These are phyloP conservation scores for Moesziomyces globuligerus DNA, from an alignment of 1,284 basidiomycete species.

Conservation along the genomic window DNA sequence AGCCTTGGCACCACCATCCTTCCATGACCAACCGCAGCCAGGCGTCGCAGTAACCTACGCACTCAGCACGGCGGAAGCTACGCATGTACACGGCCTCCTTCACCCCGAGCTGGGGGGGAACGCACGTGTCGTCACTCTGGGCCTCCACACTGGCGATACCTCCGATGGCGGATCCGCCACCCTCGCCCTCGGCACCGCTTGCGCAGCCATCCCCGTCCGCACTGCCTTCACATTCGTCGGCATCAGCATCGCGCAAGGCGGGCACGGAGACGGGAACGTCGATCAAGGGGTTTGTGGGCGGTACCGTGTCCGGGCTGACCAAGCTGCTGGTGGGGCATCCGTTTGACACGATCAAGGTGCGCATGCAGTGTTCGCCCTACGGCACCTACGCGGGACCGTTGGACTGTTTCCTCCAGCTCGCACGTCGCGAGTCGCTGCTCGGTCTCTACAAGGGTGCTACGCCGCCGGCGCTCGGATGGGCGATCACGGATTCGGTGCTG, in stretches of 20 bases:
- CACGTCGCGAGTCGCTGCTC: conserved; percentile 72
- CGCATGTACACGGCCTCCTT: conserved; percentile 27
- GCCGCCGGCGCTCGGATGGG: conserved; percentile 81
- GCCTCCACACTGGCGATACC: conserved; percentile 1
- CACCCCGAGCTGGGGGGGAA: conserved; percentile 23
- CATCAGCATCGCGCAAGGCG: neutral
- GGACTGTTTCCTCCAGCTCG: conserved; percentile 75
- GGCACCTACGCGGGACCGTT: conserved; percentile 76
- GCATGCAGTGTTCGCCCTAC: conserved; percentile 78
- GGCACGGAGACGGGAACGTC: conserved; percentile 25
- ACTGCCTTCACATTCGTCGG: neutral
- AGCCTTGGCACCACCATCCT: conserved; percentile 6
- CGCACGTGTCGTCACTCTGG: conserved; percentile 5
- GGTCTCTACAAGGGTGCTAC: conserved; percentile 70
- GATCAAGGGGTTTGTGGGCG: conserved; percentile 67
- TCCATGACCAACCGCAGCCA: no score
- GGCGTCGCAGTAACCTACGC: no score
- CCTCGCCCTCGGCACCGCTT: conserved; percentile 17
- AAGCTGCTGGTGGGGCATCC: conserved; percentile 68
- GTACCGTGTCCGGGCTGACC: conserved; percentile 67
- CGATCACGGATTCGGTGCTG: conserved; percentile 78
- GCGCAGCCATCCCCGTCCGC: neutral
- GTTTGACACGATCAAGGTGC: conserved; percentile 79
- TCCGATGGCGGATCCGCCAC: conserved; percentile 38
- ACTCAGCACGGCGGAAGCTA: no score